phyloP scores from a whole-genome alignment of 805 yeast genomes.

The Saccharomycopsis fibuligera region DNA sequence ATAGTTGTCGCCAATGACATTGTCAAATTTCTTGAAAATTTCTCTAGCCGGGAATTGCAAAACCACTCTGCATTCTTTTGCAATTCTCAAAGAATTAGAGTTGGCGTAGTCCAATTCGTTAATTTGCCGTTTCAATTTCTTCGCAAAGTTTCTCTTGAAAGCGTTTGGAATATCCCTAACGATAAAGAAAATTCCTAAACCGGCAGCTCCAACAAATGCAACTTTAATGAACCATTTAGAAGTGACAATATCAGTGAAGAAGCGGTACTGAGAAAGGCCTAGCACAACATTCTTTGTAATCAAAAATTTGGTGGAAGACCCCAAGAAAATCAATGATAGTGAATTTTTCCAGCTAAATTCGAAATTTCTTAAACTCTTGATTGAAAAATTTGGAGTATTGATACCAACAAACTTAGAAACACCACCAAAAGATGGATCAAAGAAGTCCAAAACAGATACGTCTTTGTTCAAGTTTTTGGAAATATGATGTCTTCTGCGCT shows the following conservation, averaged over 20 bases:
- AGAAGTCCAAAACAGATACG: slow-evolving; percentile 63
- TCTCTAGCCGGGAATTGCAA: slow-evolving; percentile 78
- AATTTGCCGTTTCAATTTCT: slow-evolving; percentile 59
- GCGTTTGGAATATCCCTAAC: slow-evolving; percentile 84
- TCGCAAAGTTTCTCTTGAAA: slow-evolving; percentile 74
- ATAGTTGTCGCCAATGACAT: slow-evolving; percentile 54
- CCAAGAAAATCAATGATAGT: slow-evolving; percentile 27
- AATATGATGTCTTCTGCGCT: slow-evolving; percentile 59
- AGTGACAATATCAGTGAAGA: slow-evolving; percentile 4
- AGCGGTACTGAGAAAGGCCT: slow-evolving; percentile 27
- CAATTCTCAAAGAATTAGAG: slow-evolving; percentile 66
- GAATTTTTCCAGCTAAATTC: slow-evolving; percentile 32
- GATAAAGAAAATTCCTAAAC: slow-evolving; percentile 54
- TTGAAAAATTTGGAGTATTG: not conserved
- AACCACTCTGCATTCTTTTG: slow-evolving; percentile 78
- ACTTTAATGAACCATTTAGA: slow-evolving; percentile 21
- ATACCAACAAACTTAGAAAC: slow-evolving; percentile 42
- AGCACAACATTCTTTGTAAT: slow-evolving; percentile 16
- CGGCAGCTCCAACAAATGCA: slow-evolving; percentile 42
- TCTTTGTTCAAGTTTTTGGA: slow-evolving; percentile 52
- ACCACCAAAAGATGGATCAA: slow-evolving; percentile 69
- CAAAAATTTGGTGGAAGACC: slow-evolving; percentile 26
- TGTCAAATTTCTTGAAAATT: slow-evolving; percentile 63
- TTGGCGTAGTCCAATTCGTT: slow-evolving; percentile 71
- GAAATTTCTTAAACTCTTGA: slow-evolving; percentile 3